Conservation (phyloP, 73 alveolate species). For the Blepharisma japonicum region DNA sequence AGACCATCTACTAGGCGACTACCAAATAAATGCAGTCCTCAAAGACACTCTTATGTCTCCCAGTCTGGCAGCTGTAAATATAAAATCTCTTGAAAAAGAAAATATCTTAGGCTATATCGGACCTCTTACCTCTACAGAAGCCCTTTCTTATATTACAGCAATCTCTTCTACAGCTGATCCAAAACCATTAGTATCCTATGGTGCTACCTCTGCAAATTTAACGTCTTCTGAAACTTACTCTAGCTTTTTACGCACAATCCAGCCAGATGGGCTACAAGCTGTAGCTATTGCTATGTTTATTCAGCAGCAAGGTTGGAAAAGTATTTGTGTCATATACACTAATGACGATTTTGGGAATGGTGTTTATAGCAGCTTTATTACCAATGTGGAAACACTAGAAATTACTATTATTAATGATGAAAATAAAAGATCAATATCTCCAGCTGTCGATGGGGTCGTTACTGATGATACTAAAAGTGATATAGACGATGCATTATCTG, state of each 20-base stretch:
- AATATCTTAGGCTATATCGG: constrained; percentile 10
- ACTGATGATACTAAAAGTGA: background rate
- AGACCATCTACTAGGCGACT: background rate
- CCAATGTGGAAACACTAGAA: constrained; percentile 19
- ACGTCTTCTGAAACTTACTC: background rate
- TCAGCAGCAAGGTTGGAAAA: constrained; percentile 18
- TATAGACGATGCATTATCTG: background rate
- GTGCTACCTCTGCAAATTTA: constrained; percentile 10
- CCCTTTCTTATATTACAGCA: background rate
- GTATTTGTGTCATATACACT: constrained; percentile 24
- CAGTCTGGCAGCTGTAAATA: background rate
- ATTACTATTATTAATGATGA: constrained; percentile 4
- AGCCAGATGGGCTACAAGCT: constrained; percentile 26
- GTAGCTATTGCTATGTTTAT: constrained; percentile 29
- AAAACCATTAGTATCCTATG: constrained; percentile 2
- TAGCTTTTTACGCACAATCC: background rate
- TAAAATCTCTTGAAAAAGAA: background rate
- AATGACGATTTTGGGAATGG: constrained; percentile 33
- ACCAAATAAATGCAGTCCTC: background rate
- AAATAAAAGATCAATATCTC: background rate
- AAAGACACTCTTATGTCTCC: background rate
- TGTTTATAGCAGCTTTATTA: background rate
- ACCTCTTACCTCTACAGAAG: background rate
- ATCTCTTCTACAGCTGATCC: background rate
- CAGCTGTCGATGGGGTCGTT: background rate